A percentile compares a stretch with the other conserved stretches of the same genome.
Conservation (phyloP, 441 rosid genomes). For the Macaranga tanarius region DNA sequence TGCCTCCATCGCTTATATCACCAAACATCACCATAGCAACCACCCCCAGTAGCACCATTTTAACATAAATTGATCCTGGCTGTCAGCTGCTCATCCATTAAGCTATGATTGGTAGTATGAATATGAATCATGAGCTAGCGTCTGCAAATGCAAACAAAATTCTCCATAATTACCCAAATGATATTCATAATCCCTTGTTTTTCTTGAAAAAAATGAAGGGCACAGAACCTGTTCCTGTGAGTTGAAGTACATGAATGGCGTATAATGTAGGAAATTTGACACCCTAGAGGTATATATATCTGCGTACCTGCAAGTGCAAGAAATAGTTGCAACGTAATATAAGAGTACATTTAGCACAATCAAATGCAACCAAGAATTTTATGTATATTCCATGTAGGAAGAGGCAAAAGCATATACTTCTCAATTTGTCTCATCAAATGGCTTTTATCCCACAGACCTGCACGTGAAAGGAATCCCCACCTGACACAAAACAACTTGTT, state of each 20-base stretch:
- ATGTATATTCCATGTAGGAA: background rate
- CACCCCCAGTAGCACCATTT: background rate
- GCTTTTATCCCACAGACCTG: constrained; percentile 96
- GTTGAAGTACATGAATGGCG: constrained; percentile 89
- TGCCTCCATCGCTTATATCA: too few species aligned
- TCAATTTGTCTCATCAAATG: constrained; percentile 97
- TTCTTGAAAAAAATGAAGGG: background rate
- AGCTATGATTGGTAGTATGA: constrained; percentile 36
- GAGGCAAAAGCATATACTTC: constrained; percentile 49
- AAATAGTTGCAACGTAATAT: background rate
- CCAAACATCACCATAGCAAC: too few species aligned
- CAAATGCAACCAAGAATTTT: background rate
- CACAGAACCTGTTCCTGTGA: constrained; percentile 82
- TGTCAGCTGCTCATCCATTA: constrained; percentile 21
- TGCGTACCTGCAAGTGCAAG: constrained; percentile 64
- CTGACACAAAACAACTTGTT: constrained; percentile 40
- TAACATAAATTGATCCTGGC: background rate
- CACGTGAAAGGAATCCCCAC: constrained; percentile 97
- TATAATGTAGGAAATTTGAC: constrained; percentile 79
- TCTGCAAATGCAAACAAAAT: constrained; percentile 46
- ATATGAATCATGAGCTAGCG: constrained; percentile 76
- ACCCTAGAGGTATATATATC: constrained; percentile 93
- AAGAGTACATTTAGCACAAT: background rate
- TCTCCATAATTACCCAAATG: background rate
- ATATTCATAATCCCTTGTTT: background rate